phyloP scores from a whole-genome alignment of 2,329 filamentous ascomycete genomes.

The Aspergillus fructus region DNA sequence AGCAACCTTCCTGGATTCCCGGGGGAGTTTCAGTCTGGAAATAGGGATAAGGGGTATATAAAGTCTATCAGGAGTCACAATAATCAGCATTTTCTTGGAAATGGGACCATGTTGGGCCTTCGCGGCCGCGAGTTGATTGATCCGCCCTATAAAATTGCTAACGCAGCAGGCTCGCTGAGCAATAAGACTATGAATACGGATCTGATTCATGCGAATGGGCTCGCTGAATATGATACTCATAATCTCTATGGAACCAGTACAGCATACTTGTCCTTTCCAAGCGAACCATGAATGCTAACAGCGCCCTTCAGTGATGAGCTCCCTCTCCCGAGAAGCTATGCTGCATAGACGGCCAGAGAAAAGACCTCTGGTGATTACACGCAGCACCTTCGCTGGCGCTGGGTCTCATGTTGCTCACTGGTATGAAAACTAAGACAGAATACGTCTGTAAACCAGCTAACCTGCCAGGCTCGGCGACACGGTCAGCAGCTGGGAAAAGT shows the following conservation, averaged over 20 bases:
- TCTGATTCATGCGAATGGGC: conserved; percentile 62
- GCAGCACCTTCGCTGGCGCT: conserved; percentile 72
- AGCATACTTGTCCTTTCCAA: conserved; percentile 10
- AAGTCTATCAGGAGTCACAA: background rate
- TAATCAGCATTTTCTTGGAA: too few species aligned
- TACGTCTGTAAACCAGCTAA: background rate
- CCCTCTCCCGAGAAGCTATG: conserved; percentile 65
- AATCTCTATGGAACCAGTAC: conserved; percentile 69
- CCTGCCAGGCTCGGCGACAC: conserved; percentile 58
- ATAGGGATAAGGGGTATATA: background rate
- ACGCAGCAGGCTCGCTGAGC: conserved; percentile 53
- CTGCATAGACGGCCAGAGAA: conserved; percentile 60
- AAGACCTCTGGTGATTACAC: conserved; percentile 71
- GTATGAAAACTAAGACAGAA: conserved; percentile 13
- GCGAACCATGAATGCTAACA: background rate
- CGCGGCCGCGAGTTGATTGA: conserved; percentile 63
- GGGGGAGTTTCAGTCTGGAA: conserved; percentile 62
- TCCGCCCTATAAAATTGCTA: conserved; percentile 66
- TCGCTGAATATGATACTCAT: conserved; percentile 71
- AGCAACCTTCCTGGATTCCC: conserved; percentile 69
- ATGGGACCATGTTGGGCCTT: conserved; percentile 51
- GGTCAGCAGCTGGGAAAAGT: conserved; percentile 57
- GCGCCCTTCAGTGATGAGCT: conserved; percentile 61
- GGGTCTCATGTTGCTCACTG: conserved; percentile 61
- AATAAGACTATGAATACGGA: conserved; percentile 67